Evolutionary conservation across 352 stramenopile species (phyloP).

Genomic region (Globisporangium sylvaticum): DNA sequence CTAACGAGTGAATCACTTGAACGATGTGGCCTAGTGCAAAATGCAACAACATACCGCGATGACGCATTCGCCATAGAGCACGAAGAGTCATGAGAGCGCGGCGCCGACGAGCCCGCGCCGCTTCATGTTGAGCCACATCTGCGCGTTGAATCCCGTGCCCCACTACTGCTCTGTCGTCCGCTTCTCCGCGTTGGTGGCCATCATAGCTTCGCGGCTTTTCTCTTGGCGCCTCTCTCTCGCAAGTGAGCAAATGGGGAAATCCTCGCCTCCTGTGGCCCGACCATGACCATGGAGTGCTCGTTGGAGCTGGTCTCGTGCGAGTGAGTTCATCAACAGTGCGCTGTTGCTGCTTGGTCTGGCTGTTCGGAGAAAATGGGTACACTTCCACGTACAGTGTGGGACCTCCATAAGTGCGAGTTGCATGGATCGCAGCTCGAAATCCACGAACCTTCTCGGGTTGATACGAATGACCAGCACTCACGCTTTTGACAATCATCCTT

Average conservation of each 20-base stretch:
- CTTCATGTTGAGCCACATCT: slow-evolving; percentile 88
- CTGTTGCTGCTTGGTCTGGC: too few relatives aligned
- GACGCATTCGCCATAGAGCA: slow-evolving; percentile 89
- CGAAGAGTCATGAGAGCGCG: slow-evolving; percentile 85
- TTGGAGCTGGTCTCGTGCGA: not conserved
- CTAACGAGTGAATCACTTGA: not conserved
- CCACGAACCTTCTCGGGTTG: too few relatives aligned
- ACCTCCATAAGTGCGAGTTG: too few relatives aligned
- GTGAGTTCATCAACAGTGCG: too few relatives aligned
- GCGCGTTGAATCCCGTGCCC: slow-evolving; percentile 74
- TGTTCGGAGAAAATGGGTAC: too few relatives aligned
- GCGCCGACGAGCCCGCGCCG: slow-evolving; percentile 89
- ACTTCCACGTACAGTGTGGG: too few relatives aligned
- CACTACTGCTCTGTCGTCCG: slow-evolving; percentile 40
- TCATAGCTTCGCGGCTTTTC: not conserved
- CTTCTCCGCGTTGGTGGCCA: slow-evolving; percentile 22
- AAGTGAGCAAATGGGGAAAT: not conserved
- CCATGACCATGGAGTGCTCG: too few relatives aligned
- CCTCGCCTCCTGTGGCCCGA: too few relatives aligned
- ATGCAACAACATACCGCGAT: slow-evolving; percentile 56
- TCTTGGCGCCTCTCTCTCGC: not conserved
- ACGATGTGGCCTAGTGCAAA: not conserved
- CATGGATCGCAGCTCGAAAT: too few relatives aligned
- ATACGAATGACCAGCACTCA: too few relatives aligned
- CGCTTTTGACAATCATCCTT: too few relatives aligned